Evolutionary conservation across 2,329 filamentous ascomycete genomes (phyloP), one percentile per base, ranked within the genome.

Genomic region (Colletotrichum salicis): DNA sequence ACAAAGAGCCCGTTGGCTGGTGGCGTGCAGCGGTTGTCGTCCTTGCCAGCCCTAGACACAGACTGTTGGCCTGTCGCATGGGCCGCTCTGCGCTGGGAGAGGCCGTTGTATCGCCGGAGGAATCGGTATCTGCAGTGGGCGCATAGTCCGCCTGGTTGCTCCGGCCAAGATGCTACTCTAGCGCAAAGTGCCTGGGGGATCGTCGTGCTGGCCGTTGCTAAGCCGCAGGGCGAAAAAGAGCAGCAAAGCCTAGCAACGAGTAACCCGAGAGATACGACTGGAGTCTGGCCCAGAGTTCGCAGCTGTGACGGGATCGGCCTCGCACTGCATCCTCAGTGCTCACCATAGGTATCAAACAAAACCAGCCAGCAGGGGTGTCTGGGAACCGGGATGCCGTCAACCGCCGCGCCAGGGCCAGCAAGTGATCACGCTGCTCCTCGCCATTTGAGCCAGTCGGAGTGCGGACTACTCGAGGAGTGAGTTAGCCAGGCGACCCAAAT

Each of bases 81-180:
- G 65, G 45, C 55, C 65, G 54, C 35, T 60, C 66, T 70, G 59
- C 48, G 48, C 66, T 60, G 45, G 45, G 27, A 57, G 55, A 70
- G 45, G 60, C 70, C 55, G 64, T 55, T 52, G 69, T 68, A 62
- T n/a, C 65, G 64, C 64, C 69, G 64, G 69, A 64, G 64, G 52
- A 67, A 68, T 64, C 48, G 65, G 70, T 60, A 64, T 65, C 65
- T 72, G 60, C 65, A 70, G 65, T 64, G 59, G 60, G 24, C 48
- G 41, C 59, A 68, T 31, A 63, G 69, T 51, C 57, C 64, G 52
- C 41, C 58, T 62, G 51, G 24, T 35, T 68, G 64, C 64, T 71
- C 60, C 59, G 55, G 55, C 33, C 31, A 48, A 33, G 10, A 65
- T 70, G 56, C 48, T 66, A 51, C 19, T 31, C 62, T 66, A 67